Evolutionary conservation across 1,284 basidiomycete species (phyloP), one percentile per base, ranked within the genome.

Genomic region (Cutaneotrichosporon cutaneum): DNA sequence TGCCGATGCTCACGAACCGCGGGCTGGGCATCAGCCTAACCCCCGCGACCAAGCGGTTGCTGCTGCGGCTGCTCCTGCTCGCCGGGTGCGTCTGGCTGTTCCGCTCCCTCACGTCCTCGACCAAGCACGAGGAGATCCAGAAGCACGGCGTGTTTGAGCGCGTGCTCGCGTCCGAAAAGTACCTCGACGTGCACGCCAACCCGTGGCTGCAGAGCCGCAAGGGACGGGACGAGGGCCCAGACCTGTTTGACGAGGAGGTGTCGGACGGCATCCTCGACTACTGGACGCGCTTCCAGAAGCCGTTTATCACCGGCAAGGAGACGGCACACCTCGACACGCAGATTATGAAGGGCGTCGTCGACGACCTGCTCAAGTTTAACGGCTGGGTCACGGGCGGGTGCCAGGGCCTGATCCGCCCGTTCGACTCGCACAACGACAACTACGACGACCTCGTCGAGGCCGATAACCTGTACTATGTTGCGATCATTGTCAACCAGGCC

Each of bases 311-410:
- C 3, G 86, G 86, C 66, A 85, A 84, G 69, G 91, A 93, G 62
- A 94, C 92, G 0, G 84, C 89, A 0, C 88, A 92, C 66, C 86
- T 88, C 77, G 94, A 96, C 77, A 87, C 89, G 21, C 92, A 96
- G 76, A 88, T 88, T 61, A 89, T 96, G 53, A 83, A 91, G 58
- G 86, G 83, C 52, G 87, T 93, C 7, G 90, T 97, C 56, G 94
- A 96, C 77, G 90, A 92, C 68, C 83, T 97, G 1, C 83, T 96
- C 24, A 88, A 90, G 22, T 85, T 96, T 62, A 95, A 96, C 73
- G 94, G 94, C n/a, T 97, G 94, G 94, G 94, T 94, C n/a, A 91
- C 92, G n/a, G 92, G 91, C 10, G 87, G 91, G 39, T 97, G 93
- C 78, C 91, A 92, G 9, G 93, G 90, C 4, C 85, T 97, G 50